A percentile compares a stretch with the other conserved stretches of the same genome.
phyloP scores from a whole-genome alignment of 2,329 filamentous ascomycete species.

The Ambrosiella xylebori region DNA sequence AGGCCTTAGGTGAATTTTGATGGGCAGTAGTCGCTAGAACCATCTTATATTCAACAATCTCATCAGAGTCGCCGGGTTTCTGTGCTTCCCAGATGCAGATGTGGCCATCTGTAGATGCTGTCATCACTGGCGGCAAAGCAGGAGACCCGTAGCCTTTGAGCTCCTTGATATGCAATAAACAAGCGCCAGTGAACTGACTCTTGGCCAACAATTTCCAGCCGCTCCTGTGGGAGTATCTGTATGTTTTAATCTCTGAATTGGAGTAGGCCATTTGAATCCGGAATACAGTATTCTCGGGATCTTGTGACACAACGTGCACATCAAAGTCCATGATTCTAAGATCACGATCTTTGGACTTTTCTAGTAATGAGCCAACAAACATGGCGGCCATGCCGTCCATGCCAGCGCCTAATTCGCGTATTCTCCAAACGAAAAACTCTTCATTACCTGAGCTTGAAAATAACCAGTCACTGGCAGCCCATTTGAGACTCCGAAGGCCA shows the following conservation, averaged over 20 bases:
- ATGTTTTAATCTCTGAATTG: slow-evolving; percentile 58
- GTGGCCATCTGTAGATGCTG: slow-evolving; percentile 68
- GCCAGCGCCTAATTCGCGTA: slow-evolving; percentile 34
- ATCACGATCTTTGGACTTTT: slow-evolving; percentile 40
- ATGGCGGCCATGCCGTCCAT: slow-evolving; percentile 35
- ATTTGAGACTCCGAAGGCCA: slow-evolving; percentile 66
- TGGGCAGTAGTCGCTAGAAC: slow-evolving; percentile 38
- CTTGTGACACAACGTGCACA: slow-evolving; percentile 21
- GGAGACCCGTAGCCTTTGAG: slow-evolving; percentile 19
- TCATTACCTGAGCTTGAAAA: slow-evolving; percentile 79
- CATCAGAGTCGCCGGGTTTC: background rate
- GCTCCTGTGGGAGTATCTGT: slow-evolving; percentile 26
- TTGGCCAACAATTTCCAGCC: slow-evolving; percentile 34
- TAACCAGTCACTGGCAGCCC: slow-evolving; percentile 54
- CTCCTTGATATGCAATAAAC: slow-evolving; percentile 49
- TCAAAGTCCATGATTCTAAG: slow-evolving; percentile 72
- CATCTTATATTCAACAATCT: slow-evolving; percentile 16
- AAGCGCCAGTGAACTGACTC: slow-evolving; percentile 52
- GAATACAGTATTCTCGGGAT: slow-evolving; percentile 22
- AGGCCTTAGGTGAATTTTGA: slow-evolving; percentile 62
- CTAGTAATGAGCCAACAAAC: slow-evolving; percentile 36
- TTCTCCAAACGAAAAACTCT: slow-evolving; percentile 74
- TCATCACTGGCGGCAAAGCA: slow-evolving; percentile 29
- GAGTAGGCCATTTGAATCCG: slow-evolving; percentile 61
- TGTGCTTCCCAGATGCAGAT: slow-evolving; percentile 39